Evolutionary conservation across 768 basidiomycete genomes (phyloP).

Genomic region (Nidularia pulvinata): DNA sequence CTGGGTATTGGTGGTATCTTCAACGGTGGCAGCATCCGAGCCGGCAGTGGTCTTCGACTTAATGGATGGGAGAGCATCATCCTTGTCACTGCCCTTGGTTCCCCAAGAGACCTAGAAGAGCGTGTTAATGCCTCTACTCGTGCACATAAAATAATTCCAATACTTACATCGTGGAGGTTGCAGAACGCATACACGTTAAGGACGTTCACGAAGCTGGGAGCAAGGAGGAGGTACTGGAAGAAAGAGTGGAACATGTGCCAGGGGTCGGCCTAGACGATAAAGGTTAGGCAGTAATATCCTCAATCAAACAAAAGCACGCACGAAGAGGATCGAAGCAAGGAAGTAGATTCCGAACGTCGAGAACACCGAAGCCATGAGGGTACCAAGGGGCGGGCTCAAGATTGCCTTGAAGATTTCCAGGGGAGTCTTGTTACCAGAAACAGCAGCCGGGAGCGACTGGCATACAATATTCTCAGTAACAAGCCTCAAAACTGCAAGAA

Average conservation of each 20-base stretch:
- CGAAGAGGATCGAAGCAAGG: constrained; percentile 82
- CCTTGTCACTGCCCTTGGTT: constrained; percentile 95
- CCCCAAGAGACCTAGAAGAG: constrained; percentile 79
- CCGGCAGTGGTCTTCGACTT: constrained; percentile 82
- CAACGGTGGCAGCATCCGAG: constrained; percentile 75
- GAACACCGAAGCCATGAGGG: constrained; percentile 83
- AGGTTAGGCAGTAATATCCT: neutral
- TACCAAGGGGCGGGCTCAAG: constrained; percentile 75
- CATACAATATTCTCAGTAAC: neutral
- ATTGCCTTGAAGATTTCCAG: constrained; percentile 52
- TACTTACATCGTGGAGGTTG: constrained; percentile 84
- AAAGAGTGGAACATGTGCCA: constrained; percentile 98
- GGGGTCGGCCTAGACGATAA: constrained; percentile 71
- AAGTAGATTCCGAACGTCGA: constrained; percentile 91
- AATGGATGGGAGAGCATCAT: constrained; percentile 88
- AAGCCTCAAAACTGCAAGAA: neutral
- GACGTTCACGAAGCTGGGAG: constrained; percentile 93
- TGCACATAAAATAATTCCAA: neutral
- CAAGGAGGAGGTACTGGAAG: constrained; percentile 86
- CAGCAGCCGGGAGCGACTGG: constrained; percentile 50
- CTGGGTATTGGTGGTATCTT: constrained; percentile 79
- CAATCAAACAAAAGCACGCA: constrained; percentile 33
- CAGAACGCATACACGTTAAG: constrained; percentile 98
- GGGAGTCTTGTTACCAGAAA: constrained; percentile 46
- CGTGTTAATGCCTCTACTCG: neutral